Base-by-base conservation (phyloP, 495 filamentous ascomycete species). In the Stereocaulon alpinum region DNA sequence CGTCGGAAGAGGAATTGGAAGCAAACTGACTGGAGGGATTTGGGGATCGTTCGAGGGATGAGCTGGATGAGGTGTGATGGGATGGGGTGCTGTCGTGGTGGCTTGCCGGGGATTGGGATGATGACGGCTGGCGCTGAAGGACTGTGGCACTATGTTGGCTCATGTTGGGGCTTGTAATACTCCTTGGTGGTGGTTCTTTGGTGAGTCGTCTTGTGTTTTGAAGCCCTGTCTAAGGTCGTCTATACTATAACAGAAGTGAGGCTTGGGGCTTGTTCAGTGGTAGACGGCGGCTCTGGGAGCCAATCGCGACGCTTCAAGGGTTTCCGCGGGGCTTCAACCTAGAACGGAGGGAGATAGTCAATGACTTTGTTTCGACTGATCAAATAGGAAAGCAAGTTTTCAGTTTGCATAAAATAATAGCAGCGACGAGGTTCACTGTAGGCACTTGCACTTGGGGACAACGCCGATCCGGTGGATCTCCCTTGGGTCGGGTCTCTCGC, bases 41-140 rank as follows among this genome's bases (percentile, higher is more conserved):
- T 51, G 79, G 77, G 29, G 80, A 82, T 6, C 75, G 75, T 37
- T 80, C 74, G 61, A 77, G 70, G 30, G 67, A 64, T 11, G 79
- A 80, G 43, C 76, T 78, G 22, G 77, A 78, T 6, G 77, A 79
- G 41, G 75, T 76, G 70, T 75, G 77, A 59, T 74, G 72, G 64
- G 75, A 81, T 61, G 72, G 71, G 57, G 75, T 78, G 55, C 62
- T 60, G 29, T 63, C 56, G 44, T 60, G 60, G 66, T 71, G 74
- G 52, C 40, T 77, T 72, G 60, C 80, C 75, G 61, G 80, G 74
- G 65, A 67, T 29, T 66, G 64, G 55, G 85, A 84, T 63, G 83
- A 84, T 66, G 85, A 88, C 56, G 85, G 85, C 73, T 85, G 82
- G 70, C 85, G 80, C 69, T 82, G 82, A 65, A 89, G 75, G 37